These are phyloP conservation scores for Oldenlandia corymbosa DNA, from an alignment of 257 asterid genomes.

Conservation along the genomic window DNA sequence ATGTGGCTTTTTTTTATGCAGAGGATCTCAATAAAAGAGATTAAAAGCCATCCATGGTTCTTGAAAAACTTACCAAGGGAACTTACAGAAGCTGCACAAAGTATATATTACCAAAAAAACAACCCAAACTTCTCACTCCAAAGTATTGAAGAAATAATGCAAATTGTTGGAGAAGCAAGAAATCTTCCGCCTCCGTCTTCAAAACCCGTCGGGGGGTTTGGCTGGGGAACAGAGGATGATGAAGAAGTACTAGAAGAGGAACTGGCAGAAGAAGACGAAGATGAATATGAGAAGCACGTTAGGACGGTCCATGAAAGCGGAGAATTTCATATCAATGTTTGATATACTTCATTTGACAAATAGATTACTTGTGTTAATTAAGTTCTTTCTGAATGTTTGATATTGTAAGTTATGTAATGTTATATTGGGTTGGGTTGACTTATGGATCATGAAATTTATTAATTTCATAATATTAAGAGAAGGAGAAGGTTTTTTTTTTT, in stretches of 20 bases:
- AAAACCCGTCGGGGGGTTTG: conserved; percentile 48
- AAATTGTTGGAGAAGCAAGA: conserved; percentile 45
- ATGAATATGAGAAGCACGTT: conserved; percentile 64
- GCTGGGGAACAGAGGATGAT: conserved; percentile 61
- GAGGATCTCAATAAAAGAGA: conserved; percentile 59
- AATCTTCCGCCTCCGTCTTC: conserved; percentile 47
- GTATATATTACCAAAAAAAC: conserved; percentile 43
- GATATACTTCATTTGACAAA: too few relatives aligned
- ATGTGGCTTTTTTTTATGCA: conserved; percentile 14
- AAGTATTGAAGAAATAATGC: conserved; percentile 31
- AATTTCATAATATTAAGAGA: too few relatives aligned
- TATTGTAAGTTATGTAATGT: too few relatives aligned
- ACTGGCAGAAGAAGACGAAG: conserved; percentile 31
- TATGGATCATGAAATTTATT: too few relatives aligned
- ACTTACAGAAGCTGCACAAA: conserved; percentile 36
- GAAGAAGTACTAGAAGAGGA: conserved; percentile 38
- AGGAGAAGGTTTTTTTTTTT: too few relatives aligned
- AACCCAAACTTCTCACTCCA: conserved; percentile 62
- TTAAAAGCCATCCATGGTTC: conserved; percentile 75
- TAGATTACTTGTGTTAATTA: too few relatives aligned
- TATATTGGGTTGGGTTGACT: too few relatives aligned
- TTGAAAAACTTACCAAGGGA: conserved; percentile 39
- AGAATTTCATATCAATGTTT: conserved; percentile 38
- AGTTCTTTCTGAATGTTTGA: too few relatives aligned
- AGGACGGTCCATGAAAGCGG: conserved; percentile 72